These are phyloP conservation scores for Talaromyces thailandensis DNA, from an alignment of 495 filamentous ascomycete genomes.

Conservation along the genomic window DNA sequence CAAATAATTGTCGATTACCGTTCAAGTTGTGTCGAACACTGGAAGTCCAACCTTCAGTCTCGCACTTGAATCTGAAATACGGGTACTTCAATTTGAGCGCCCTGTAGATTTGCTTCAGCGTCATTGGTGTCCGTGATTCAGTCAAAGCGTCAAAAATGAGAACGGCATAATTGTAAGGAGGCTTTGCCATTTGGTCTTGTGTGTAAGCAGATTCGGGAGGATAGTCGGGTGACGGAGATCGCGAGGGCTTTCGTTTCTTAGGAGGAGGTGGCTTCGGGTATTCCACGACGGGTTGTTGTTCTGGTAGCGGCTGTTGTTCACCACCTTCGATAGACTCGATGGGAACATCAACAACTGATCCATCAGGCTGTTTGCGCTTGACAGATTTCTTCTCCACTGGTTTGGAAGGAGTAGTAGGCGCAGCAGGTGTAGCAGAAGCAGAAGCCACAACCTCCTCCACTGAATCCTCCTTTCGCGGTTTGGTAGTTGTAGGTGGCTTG, in stretches of 20 bases:
- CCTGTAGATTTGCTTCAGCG: constrained; percentile 89
- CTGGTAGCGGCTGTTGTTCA: constrained; percentile 20
- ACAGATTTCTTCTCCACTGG: constrained; percentile 73
- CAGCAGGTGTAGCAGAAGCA: constrained; percentile 6
- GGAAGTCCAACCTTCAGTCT: constrained; percentile 89
- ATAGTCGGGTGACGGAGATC: constrained; percentile 63
- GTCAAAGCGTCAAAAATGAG: constrained; percentile 85
- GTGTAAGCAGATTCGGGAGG: constrained; percentile 68
- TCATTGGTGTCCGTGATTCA: constrained; percentile 61
- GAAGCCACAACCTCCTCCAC: constrained; percentile 39
- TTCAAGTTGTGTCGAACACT: constrained; percentile 94
- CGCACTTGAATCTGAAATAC: constrained; percentile 73
- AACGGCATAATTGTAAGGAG: constrained; percentile 76
- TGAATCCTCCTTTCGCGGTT: constrained; percentile 27
- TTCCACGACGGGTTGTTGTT: constrained; percentile 31
- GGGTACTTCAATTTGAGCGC: constrained; percentile 82
- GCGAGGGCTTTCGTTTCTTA: constrained; percentile 47
- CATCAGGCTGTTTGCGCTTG: constrained; percentile 58
- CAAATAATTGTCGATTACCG: constrained; percentile 73
- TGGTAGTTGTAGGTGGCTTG: constrained; percentile 46
- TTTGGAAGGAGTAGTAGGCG: constrained; percentile 47
- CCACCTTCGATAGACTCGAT: constrained; percentile 38
- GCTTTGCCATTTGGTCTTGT: constrained; percentile 77
- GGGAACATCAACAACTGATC: constrained; percentile 30
- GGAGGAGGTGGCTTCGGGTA: constrained; percentile 37